phyloP scores from a whole-genome alignment of 352 stramenopile genomes.

The Globisporangium mamillatum region DNA sequence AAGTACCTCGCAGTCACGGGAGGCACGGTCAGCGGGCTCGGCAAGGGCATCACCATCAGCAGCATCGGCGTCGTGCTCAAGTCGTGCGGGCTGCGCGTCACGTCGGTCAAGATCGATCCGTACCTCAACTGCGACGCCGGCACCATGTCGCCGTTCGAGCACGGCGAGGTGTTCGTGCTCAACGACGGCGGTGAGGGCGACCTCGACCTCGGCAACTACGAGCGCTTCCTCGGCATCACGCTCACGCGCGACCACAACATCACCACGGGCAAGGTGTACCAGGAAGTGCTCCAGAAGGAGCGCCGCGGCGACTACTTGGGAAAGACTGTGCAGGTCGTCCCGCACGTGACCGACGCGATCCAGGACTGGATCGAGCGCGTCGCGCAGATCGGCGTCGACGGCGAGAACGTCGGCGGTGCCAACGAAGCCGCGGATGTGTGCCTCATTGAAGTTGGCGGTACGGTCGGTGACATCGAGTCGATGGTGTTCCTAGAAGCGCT shows the following conservation, averaged over 20 bases:
- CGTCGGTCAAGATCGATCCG: constrained; percentile 99
- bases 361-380: constrained; percentile 98
- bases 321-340: constrained; percentile 99
- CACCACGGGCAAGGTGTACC: constrained; percentile 98
- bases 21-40: constrained; percentile 97
- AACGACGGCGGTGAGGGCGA: constrained; percentile 97
- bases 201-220: constrained; percentile 99
- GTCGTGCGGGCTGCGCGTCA: constrained; percentile 93
- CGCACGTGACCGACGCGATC: constrained; percentile 93
- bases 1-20: constrained; percentile 99
- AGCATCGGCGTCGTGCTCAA: constrained; percentile 98
- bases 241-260: constrained; percentile 98
- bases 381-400: constrained; percentile 93
- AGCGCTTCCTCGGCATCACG: constrained; percentile 96
- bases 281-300: constrained; percentile 96
- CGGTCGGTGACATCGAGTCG: constrained; percentile 99
- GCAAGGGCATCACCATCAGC: constrained; percentile 99
- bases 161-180: constrained; percentile 97
- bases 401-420: constrained; percentile 20
- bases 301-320: constrained; percentile 96
- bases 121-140: constrained; percentile 99
- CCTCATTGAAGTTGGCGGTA: constrained; percentile 99
- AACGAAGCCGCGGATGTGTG: constrained; percentile 93
- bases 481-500: constrained; percentile 99
- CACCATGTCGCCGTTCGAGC: constrained; percentile 97